Evolutionary conservation across 202 grass and related monocot species (phyloP), one percentile per base, ranked within the genome.

Genomic region (Saccharum hybrid): DNA sequence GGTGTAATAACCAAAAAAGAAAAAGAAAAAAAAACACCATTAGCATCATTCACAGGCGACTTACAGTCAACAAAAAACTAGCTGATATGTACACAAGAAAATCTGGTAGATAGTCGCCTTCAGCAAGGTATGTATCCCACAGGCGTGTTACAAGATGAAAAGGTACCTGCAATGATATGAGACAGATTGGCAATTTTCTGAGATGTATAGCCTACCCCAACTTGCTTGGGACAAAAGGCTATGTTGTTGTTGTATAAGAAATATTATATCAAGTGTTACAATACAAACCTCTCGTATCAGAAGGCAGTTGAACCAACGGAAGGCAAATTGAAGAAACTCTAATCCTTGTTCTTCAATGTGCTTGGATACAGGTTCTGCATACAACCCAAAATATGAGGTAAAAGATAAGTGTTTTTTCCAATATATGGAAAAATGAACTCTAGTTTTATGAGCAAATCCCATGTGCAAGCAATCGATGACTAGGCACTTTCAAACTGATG

Each of bases 291-390:
- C 96, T 11, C 96, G 91, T 86, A 99, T 99, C 88, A 99, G 30
- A 75, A 99, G 93, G 85, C 93, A 99, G 61, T 99, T 99, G 76
- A 99, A 99, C 93, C 96, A 99, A 63, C 96, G 89, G 81, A 99
- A 99, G 69, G 93, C 89, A 86, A 96, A 99, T 82, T 96, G 96
- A 87, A 99, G 96, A 83, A 99, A 99, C 63, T 99, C 96, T 48
- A 96, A 82, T n/a, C 96, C 93, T 94, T 99, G 93, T 67, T 94
- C 91, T 83, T 99, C 96, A 70, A 96, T 99, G 86, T 92, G 93
- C 77, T 86, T 99, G 13, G 93, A 99, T 48, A 99, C 76, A 88
- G 93, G 90, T 86, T 99, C 96, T 99, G 77, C 52, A 43, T 61
- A 60, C 41, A 83, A 6, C 59, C 45, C 38, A 51, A 72, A 22